phyloP scores from a whole-genome alignment of 345 rosid genomes.

The Carallia brachiata region DNA sequence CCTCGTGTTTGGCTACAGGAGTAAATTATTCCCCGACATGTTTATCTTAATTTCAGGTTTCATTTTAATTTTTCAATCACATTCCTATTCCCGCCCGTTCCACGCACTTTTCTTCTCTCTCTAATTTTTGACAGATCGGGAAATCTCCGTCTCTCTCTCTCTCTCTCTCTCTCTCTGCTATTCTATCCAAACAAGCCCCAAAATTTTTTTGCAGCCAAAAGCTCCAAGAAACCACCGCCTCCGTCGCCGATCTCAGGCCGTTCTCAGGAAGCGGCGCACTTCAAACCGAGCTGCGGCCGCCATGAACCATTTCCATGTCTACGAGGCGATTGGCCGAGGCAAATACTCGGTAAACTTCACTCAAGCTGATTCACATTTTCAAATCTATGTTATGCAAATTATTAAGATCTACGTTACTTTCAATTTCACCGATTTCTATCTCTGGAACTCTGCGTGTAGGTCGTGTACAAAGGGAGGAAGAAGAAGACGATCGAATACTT shows the following conservation, averaged over 20 bases:
- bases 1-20: conserved; percentile 6
- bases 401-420: background rate
- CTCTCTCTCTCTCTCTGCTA: background rate
- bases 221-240: background rate
- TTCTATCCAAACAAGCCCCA: conserved; percentile 7
- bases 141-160: background rate
- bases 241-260: conserved; percentile 25
- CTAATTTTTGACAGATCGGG: too few relatives aligned
- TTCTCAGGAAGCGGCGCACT: conserved; percentile 8
- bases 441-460: conserved; percentile 32
- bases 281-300: conserved; percentile 23
- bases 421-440: background rate
- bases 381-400: background rate
- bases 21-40: background rate
- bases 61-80: conserved; percentile 14
- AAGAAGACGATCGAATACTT: conserved; percentile 96
- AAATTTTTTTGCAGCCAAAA: conserved; percentile 8
- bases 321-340: conserved; percentile 97
- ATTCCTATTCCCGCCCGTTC: conserved; percentile 33
- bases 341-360: conserved; percentile 71
- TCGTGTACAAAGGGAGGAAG: conserved; percentile 95
- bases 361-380: background rate
- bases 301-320: conserved; percentile 93
- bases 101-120: conserved; percentile 1
- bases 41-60: conserved; percentile 3